Conservation (phyloP, 768 basidiomycete species). For the Mycena sanguinolenta region DNA sequence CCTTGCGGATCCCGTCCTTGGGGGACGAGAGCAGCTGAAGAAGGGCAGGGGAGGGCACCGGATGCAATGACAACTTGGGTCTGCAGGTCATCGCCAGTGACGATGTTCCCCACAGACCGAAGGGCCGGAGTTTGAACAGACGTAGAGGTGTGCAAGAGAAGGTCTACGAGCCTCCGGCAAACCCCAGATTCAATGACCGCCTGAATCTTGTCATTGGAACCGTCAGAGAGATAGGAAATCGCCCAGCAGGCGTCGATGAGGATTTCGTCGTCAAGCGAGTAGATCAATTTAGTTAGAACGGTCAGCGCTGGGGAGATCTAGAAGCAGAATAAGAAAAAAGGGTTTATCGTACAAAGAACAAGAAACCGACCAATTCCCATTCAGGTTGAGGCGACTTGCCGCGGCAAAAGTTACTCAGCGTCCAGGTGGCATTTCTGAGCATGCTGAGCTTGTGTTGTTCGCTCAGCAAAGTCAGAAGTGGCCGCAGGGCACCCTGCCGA, state of each 20-base stretch:
- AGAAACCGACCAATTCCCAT: constrained; percentile 88
- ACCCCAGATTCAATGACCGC: constrained; percentile 99
- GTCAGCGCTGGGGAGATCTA: constrained; percentile 97
- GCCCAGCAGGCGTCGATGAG: constrained; percentile 99
- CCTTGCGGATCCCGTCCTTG: constrained; percentile 99
- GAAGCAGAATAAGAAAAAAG: constrained; percentile 27
- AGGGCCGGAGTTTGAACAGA: constrained; percentile 99
- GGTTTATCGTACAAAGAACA: constrained; percentile 2
- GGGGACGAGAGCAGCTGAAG: constrained; percentile 94
- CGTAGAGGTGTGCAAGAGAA: constrained; percentile 94
- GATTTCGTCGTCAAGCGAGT: constrained; percentile 98
- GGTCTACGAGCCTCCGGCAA: constrained; percentile 95
- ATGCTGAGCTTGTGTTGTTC: constrained; percentile 99
- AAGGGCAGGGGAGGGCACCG: constrained; percentile 94
- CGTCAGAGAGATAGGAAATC: constrained; percentile 98
- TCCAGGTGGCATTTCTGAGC: constrained; percentile 99
- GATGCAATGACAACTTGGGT: constrained; percentile 99
- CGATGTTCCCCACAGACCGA: constrained; percentile 98
- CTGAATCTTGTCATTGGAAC: constrained; percentile 99
- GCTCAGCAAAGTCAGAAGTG: constrained; percentile 89
- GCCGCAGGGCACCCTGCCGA: constrained; percentile 91
- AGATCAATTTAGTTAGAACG: constrained; percentile 98
- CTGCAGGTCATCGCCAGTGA: constrained; percentile 98
- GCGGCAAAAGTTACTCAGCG: constrained; percentile 98
- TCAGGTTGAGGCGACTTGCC: constrained; percentile 98